Base-by-base conservation (phyloP, 129 eudicot genomes). In the Saussurea involucrata region DNA sequence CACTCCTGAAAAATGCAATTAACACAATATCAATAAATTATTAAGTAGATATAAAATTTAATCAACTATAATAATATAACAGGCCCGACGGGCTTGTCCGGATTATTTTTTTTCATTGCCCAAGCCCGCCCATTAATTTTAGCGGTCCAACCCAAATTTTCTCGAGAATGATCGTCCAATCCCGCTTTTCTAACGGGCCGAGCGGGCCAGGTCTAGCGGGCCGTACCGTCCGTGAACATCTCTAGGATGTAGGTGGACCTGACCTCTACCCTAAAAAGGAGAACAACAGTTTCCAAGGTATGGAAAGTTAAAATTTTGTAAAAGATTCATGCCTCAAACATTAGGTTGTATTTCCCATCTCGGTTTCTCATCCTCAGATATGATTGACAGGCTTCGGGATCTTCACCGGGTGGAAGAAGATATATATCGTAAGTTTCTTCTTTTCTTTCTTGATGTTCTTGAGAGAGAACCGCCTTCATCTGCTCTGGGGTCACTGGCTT, bases 391-490 rank as follows among this genome's bases (percentile, higher is more conserved):
- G 92, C 96, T 80, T 94, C 98, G 40, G 98, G 97, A 86, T 94
- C 98, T 86, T 91, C 98, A 66, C 98, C 97, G 7, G 98, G 98
- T 21, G 98, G 98, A 55, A 94, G 89, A 83, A 94, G 98, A 84
- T 94, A 94, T 24, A 94, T 94, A 80, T 94, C 98, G 80, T 94
- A 94, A 70, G 98, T 91, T 85, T 94, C 96, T 85, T 94, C 98
- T 18, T 66, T 81, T 46, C 82, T 80, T 87, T 94, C 98, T 69
- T 68, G 71, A 78, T 81, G 77, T 3, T 91, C 93, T 40, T 76
- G 86, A n/a, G 89, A 78, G 53, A 94, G 53, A 31, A 94, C 96
- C 7, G 87, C 88, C 81, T 88, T 91, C 80, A 94, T 87, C 80
- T 86, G 85, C 79, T 94, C 97, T 32, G 80, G 89, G 28, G 88